These are phyloP conservation scores for Crassisporium funariophilum DNA, from an alignment of 768 basidiomycete genomes.

Conservation along the genomic window DNA sequence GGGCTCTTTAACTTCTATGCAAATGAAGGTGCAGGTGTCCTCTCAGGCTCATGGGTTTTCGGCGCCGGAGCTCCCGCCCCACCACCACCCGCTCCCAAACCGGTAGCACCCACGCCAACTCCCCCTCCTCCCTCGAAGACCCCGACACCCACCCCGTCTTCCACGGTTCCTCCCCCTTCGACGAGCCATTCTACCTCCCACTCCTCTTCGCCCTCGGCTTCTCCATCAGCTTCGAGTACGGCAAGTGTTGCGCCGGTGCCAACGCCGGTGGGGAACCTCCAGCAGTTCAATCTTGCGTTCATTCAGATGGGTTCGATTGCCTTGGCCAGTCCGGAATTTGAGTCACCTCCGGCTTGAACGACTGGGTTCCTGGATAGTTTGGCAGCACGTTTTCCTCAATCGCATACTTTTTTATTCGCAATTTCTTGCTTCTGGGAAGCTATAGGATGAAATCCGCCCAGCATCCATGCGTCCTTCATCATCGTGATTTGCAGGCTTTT, in stretches of 20 bases:
- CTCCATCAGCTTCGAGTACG: conserved; percentile 12
- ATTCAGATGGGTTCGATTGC: conserved; percentile 19
- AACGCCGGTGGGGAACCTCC: conserved; percentile 9
- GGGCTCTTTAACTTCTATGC: conserved; percentile 64
- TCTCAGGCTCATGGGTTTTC: conserved; percentile 60
- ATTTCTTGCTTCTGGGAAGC: no score
- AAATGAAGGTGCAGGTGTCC: conserved; percentile 42
- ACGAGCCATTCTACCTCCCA: background rate
- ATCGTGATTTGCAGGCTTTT: no score
- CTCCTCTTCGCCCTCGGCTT: background rate
- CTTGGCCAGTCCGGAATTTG: conserved; percentile 13
- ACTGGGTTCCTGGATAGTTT: background rate
- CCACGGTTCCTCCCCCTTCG: conserved; percentile 10
- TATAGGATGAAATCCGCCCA: no score
- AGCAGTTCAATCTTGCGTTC: conserved; percentile 16
- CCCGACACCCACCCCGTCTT: conserved; percentile 10
- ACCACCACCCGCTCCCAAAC: conserved; percentile 16
- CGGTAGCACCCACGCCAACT: conserved; percentile 17
- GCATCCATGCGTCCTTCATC: no score
- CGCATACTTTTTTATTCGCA: background rate
- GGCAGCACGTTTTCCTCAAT: background rate
- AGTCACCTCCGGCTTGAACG: conserved; percentile 8
- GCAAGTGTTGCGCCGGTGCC: background rate
- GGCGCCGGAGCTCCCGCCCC: conserved; percentile 22
- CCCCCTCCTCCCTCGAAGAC: conserved; percentile 13